Percentiles rank a stretch among this genome's conserved stretches.
These are phyloP conservation scores for Cinnamomum micranthum DNA, from an alignment of 164 flowering plant species.

Conservation along the genomic window DNA sequence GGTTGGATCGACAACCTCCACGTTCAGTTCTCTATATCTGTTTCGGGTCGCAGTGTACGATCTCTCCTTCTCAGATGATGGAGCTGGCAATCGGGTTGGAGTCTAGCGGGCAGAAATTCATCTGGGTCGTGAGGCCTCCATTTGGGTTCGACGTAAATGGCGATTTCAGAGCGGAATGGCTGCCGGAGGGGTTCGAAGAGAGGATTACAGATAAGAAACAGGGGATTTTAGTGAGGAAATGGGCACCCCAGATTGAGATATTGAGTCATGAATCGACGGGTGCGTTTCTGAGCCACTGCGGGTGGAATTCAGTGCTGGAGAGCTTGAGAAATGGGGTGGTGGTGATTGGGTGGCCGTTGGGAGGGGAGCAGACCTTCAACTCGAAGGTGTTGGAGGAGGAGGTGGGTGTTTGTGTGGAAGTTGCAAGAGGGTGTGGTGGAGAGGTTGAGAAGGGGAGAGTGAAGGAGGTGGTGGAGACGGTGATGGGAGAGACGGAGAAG, in stretches of 20 bases:
- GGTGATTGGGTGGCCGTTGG: slow-evolving; percentile 19
- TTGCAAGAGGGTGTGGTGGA: slow-evolving; percentile 5
- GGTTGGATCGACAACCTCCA: slow-evolving; percentile 17
- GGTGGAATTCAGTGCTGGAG: slow-evolving; percentile 25
- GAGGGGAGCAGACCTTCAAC: slow-evolving; percentile 16
- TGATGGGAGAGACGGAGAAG: slow-evolving; percentile 4
- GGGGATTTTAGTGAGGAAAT: slow-evolving; percentile 14
- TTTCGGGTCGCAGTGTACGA: slow-evolving; percentile 17
- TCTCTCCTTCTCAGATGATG: slow-evolving; percentile 17
- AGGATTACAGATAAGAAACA: slow-evolving; percentile 3
- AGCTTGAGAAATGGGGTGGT: slow-evolving; percentile 18
- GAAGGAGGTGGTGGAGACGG: background rate
- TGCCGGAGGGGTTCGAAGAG: slow-evolving; percentile 17
- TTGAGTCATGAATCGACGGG: background rate
- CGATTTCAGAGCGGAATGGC: slow-evolving; percentile 17
- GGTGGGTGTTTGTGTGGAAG: slow-evolving; percentile 13
- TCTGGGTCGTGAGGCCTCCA: slow-evolving; percentile 21
- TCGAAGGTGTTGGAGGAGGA: slow-evolving; percentile 18
- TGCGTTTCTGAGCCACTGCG: slow-evolving; percentile 4
- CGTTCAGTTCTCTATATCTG: slow-evolving; percentile 17
- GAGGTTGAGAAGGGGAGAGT: slow-evolving; percentile 7
- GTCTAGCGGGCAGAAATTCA: slow-evolving; percentile 11
- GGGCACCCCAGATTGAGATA: background rate
- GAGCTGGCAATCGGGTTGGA: slow-evolving; percentile 26
- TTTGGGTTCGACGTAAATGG: slow-evolving; percentile 2